Conservation (phyloP, 305 asterid species). For the Fraxinus dipetala region DNA sequence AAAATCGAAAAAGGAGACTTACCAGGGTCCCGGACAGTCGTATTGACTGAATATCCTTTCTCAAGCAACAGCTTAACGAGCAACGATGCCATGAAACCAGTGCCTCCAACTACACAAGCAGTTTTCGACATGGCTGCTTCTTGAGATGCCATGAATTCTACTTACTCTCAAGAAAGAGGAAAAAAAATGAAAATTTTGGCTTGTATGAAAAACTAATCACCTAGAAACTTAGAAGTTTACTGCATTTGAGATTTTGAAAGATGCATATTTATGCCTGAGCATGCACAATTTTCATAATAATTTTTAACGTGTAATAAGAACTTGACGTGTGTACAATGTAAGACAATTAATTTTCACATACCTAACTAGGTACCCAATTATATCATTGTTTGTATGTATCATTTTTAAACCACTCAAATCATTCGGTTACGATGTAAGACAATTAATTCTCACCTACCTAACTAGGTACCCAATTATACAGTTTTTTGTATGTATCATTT, state of each 20-base stretch:
- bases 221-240: neutral
- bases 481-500: no score
- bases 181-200: neutral
- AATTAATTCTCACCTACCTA: no score
- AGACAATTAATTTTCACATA: no score
- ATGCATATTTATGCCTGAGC: neutral
- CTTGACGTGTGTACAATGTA: no score
- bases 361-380: no score
- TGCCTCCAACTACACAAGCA: conserved; percentile 32
- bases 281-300: neutral
- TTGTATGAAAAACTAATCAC: neutral
- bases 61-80: neutral
- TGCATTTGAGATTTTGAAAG: neutral
- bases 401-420: no score
- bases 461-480: no score
- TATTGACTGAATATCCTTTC: neutral
- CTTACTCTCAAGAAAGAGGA: neutral
- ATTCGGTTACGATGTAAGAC: no score
- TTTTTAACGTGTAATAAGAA: no score
- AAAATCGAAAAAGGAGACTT: neutral
- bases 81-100: conserved; percentile 25
- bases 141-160: neutral
- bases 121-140: neutral
- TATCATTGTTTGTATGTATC: no score
- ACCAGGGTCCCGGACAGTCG: neutral